phyloP scores from a whole-genome alignment of 495 filamentous ascomycete species.

The Neurospora discreta region DNA sequence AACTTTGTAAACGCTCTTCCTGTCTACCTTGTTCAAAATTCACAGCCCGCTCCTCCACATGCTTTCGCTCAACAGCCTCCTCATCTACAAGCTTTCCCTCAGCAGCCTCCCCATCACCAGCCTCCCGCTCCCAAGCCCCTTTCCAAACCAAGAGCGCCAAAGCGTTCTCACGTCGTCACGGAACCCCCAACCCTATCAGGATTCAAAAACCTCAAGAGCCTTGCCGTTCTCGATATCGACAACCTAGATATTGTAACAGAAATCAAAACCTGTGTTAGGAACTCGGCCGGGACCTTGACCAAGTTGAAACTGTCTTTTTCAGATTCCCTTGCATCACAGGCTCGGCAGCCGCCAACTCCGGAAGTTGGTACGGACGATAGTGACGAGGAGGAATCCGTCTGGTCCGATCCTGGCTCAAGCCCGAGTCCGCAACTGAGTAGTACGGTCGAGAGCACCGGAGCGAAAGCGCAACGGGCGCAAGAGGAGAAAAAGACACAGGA shows the following conservation, averaged over 20 bases:
- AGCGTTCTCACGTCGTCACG: slow-evolving; percentile 8
- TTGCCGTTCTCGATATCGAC: slow-evolving; percentile 48
- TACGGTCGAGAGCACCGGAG: slow-evolving; percentile 18
- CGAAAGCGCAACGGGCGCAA: slow-evolving; percentile 29
- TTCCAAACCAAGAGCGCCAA: slow-evolving; percentile 11
- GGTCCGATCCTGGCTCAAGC: neutral
- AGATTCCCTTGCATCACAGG: slow-evolving; percentile 33
- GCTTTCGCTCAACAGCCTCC: slow-evolving; percentile 3
- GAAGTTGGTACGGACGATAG: slow-evolving; percentile 37
- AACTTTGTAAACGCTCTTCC: neutral
- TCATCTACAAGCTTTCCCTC: slow-evolving; percentile 8
- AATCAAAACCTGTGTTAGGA: slow-evolving; percentile 40
- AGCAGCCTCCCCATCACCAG: slow-evolving; percentile 6
- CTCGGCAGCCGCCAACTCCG: slow-evolving; percentile 35
- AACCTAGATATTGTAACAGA: slow-evolving; percentile 43
- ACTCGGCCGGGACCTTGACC: slow-evolving; percentile 38
- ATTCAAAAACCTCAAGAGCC: slow-evolving; percentile 42
- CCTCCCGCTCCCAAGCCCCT: slow-evolving; percentile 14
- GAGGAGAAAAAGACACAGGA: slow-evolving; percentile 45
- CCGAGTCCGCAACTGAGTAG: neutral
- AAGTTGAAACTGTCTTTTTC: slow-evolving; percentile 49
- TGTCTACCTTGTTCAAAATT: neutral
- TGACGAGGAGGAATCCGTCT: neutral
- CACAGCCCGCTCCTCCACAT: slow-evolving; percentile 3
- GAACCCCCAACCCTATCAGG: slow-evolving; percentile 42